Evolutionary conservation across 2,329 filamentous ascomycete genomes (phyloP).

Genomic region (Salinomyces thailandicus): DNA sequence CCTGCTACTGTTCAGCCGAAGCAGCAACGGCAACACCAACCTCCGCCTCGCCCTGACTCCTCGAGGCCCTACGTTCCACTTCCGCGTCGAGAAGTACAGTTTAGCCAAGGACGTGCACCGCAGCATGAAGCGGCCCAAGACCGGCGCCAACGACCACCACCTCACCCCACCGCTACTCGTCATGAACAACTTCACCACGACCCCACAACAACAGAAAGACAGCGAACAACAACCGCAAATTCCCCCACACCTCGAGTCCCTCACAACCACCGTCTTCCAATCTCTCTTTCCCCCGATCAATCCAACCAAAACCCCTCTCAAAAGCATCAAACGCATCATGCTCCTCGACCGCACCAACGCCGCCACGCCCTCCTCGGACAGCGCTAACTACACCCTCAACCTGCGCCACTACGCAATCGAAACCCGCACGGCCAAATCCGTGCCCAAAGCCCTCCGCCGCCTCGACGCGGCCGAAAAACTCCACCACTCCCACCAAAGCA

Average conservation of each 20-base stretch:
- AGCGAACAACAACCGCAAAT: constrained; percentile 38
- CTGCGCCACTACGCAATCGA: constrained; percentile 93
- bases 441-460: constrained; percentile 73
- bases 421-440: constrained; percentile 64
- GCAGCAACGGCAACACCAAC: constrained; percentile 82
- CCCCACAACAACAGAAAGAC: constrained; percentile 24
- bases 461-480: constrained; percentile 80
- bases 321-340: constrained; percentile 84
- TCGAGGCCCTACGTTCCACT: constrained; percentile 84
- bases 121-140: constrained; percentile 71
- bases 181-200: constrained; percentile 86
- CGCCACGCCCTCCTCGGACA: constrained; percentile 12
- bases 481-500: constrained; percentile 40
- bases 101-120: constrained; percentile 82
- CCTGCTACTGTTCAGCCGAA: constrained; percentile 84
- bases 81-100: constrained; percentile 89
- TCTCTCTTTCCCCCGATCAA: constrained; percentile 94
- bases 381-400: constrained; percentile 59
- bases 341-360: constrained; percentile 70
- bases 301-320: constrained; percentile 76
- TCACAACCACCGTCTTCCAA: constrained; percentile 90
- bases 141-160: constrained; percentile 60
- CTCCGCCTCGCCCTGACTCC: constrained; percentile 79
- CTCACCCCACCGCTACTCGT: constrained; percentile 81
- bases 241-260: constrained; percentile 87